A percentile compares a stretch with the other conserved stretches of the same genome.
phyloP scores from a whole-genome alignment of 768 basidiomycete species.

The Agaricus subrufescens region DNA sequence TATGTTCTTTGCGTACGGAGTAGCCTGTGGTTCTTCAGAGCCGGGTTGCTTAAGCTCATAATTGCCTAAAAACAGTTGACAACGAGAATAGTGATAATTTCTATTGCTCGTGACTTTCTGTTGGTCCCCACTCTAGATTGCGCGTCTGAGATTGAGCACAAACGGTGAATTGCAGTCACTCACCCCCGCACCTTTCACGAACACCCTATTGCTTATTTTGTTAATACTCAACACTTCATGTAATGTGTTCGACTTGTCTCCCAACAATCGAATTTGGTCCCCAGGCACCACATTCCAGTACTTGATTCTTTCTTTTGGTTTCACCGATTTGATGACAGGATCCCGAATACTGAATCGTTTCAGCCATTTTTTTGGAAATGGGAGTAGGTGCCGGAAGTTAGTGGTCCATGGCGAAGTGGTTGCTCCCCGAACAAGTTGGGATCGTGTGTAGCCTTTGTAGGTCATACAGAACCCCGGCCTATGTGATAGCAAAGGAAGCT shows the following conservation, averaged over 20 bases:
- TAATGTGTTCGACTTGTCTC: constrained; percentile 54
- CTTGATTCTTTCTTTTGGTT: constrained; percentile 68
- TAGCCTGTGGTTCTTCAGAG: constrained; percentile 28
- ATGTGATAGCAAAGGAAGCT: not conserved
- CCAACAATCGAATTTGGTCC: constrained; percentile 68
- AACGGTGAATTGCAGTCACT: constrained; percentile 15
- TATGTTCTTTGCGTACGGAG: constrained; percentile 38
- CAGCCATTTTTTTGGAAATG: constrained; percentile 52
- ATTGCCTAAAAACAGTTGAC: constrained; percentile 73
- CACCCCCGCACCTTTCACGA: constrained; percentile 41
- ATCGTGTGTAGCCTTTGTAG: constrained; percentile 25
- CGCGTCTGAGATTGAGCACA: not conserved
- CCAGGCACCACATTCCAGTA: constrained; percentile 88
- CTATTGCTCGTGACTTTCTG: constrained; percentile 33
- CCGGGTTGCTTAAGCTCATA: constrained; percentile 46
- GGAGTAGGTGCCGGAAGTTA: constrained; percentile 60
- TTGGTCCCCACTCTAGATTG: constrained; percentile 19
- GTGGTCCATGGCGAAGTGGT: constrained; percentile 55
- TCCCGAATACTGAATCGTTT: constrained; percentile 40
- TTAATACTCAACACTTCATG: constrained; percentile 75
- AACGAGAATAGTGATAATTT: constrained; percentile 72
- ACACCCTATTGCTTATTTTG: constrained; percentile 64
- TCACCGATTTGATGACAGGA: constrained; percentile 49
- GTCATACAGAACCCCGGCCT: constrained; percentile 19
- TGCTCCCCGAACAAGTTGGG: constrained; percentile 39